Conservation (phyloP, 2,329 filamentous ascomycete genomes). For the Domatiomyces globalis region DNA sequence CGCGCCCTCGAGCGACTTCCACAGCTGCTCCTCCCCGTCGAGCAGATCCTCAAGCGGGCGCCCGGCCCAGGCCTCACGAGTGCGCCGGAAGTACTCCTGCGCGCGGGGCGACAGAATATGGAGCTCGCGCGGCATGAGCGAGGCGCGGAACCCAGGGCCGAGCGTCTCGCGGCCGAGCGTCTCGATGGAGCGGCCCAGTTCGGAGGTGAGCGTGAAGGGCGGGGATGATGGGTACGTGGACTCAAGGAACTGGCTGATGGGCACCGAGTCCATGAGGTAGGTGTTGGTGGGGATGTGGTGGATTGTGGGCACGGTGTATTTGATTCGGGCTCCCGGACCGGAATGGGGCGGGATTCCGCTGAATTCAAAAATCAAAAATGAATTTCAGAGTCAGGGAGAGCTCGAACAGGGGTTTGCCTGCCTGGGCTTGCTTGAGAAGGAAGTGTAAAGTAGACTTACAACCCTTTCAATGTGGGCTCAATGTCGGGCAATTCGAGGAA, state of each 20-base stretch:
- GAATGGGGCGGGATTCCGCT: slow-evolving; percentile 10
- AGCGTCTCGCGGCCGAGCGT: slow-evolving; percentile 21
- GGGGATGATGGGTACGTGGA: slow-evolving; percentile 26
- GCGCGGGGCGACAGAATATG: slow-evolving; percentile 25
- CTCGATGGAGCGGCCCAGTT: slow-evolving; percentile 25
- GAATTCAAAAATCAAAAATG: no score
- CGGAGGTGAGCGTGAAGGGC: slow-evolving; percentile 24
- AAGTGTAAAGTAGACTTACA: slow-evolving; percentile 21
- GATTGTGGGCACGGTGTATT: slow-evolving; percentile 32
- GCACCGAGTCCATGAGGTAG: slow-evolving; percentile 29
- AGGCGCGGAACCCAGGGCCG: slow-evolving; percentile 20
- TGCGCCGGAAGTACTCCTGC: slow-evolving; percentile 28
- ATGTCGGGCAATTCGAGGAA: slow-evolving; percentile 34
- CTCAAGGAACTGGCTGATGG: slow-evolving; percentile 30
- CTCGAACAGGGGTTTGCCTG: no score
- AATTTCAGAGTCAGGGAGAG: no score
- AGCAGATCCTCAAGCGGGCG: slow-evolving; percentile 26
- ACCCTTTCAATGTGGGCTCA: slow-evolving; percentile 27
- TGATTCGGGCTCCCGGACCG: slow-evolving; percentile 13
- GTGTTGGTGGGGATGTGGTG: slow-evolving; percentile 28
- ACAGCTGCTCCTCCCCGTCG: slow-evolving; percentile 20
- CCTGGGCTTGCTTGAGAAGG: not conserved
- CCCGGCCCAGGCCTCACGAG: slow-evolving; percentile 26
- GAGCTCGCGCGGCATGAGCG: slow-evolving; percentile 27
- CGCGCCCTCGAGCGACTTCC: slow-evolving; percentile 20